Percentiles rank a stretch among this genome's conserved stretches.
phyloP scores from a whole-genome alignment of 441 rosid species.

The Kokia cookei region DNA sequence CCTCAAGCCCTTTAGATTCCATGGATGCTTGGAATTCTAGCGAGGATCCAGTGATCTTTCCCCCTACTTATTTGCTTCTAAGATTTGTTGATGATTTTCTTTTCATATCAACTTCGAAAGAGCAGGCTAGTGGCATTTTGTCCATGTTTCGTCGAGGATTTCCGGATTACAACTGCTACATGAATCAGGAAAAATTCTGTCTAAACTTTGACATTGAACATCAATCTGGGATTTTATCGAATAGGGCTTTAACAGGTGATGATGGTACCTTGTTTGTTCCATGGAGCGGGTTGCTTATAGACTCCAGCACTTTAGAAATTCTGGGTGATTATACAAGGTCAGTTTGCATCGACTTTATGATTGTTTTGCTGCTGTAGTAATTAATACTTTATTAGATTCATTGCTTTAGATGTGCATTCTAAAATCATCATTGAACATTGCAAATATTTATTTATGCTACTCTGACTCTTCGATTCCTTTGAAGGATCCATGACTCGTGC shows the following conservation, averaged over 20 bases:
- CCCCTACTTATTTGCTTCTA: slow-evolving; percentile 41
- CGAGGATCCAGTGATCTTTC: slow-evolving; percentile 18
- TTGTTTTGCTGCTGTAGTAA: neutral
- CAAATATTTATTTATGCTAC: neutral
- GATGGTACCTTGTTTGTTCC: slow-evolving; percentile 52
- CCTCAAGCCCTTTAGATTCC: slow-evolving; percentile 5
- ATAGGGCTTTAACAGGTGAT: slow-evolving; percentile 40
- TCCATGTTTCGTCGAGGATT: slow-evolving; percentile 53
- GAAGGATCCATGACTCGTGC: neutral
- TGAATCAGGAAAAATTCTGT: slow-evolving; percentile 71
- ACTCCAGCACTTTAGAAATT: slow-evolving; percentile 62
- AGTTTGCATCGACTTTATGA: slow-evolving; percentile 5
- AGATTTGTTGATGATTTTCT: slow-evolving; percentile 82
- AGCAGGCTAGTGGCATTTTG: slow-evolving; percentile 56
- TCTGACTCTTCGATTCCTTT: neutral
- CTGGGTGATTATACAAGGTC: slow-evolving; percentile 91
- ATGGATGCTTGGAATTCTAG: slow-evolving; percentile 4
- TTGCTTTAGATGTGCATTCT: neutral
- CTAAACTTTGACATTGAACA: slow-evolving; percentile 51
- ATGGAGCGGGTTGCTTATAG: slow-evolving; percentile 88
- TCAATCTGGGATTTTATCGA: slow-evolving; percentile 26
- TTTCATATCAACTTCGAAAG: slow-evolving; percentile 75
- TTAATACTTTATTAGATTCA: neutral
- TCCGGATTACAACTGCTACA: slow-evolving; percentile 67
- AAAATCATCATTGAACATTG: neutral